Percentiles rank a stretch among this genome's conserved stretches.
phyloP scores from a whole-genome alignment of 306 rosid species.

The Cucumis sativus region DNA sequence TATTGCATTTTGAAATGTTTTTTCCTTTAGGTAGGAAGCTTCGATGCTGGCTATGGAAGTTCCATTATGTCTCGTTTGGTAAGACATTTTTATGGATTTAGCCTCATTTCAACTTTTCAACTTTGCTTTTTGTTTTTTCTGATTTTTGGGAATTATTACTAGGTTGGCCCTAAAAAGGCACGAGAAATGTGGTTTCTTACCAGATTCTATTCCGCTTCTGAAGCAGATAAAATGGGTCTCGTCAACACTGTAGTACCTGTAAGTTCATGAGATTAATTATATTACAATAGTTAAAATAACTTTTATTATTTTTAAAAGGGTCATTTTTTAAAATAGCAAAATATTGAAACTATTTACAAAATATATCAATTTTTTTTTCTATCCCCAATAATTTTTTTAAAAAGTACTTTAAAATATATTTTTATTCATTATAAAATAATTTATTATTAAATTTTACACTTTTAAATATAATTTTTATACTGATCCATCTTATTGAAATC shows the following conservation, averaged over 20 bases:
- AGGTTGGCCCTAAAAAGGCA: slow-evolving; percentile 88
- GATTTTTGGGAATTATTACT: neutral
- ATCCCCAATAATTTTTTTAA: too few relatives aligned
- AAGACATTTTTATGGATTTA: neutral
- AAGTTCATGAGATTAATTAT: slow-evolving; percentile 8
- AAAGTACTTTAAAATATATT: too few relatives aligned
- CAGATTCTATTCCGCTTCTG: slow-evolving; percentile 69
- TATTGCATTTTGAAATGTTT: neutral
- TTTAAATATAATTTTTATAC: too few relatives aligned
- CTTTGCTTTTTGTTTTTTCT: neutral
- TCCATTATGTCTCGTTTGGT: slow-evolving; percentile 92
- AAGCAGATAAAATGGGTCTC: slow-evolving; percentile 96
- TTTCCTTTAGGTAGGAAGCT: slow-evolving; percentile 69
- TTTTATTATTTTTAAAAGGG: too few relatives aligned
- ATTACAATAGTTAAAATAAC: too few relatives aligned
- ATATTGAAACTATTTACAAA: too few relatives aligned
- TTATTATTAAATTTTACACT: too few relatives aligned
- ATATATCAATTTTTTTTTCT: too few relatives aligned
- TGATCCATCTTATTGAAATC: too few relatives aligned
- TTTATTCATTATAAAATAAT: too few relatives aligned
- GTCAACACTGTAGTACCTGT: slow-evolving; percentile 75
- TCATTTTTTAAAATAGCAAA: too few relatives aligned
- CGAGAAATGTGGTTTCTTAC: slow-evolving; percentile 86
- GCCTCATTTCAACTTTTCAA: too few relatives aligned
- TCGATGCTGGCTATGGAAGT: slow-evolving; percentile 98